These are phyloP conservation scores for Solanum hybrid DNA, from an alignment of 305 asterid species.

Conservation along the genomic window DNA sequence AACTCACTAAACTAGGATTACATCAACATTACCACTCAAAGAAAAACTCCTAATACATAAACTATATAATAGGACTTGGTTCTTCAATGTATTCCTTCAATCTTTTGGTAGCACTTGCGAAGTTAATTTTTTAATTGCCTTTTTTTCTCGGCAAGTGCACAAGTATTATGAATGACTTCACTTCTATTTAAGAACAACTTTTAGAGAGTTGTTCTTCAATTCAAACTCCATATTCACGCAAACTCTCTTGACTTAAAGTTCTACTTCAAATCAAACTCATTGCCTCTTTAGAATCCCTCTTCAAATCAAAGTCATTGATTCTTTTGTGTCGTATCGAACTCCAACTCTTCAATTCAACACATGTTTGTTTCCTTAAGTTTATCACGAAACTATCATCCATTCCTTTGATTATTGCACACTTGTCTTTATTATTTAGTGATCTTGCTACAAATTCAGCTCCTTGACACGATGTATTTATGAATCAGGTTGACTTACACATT, in stretches of 20 bases:
- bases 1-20: neutral
- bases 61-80: neutral
- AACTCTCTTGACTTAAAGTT: neutral
- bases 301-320: neutral
- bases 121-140: neutral
- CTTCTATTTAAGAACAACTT: neutral
- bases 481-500: neutral
- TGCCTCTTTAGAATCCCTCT: neutral
- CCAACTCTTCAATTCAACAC: neutral
- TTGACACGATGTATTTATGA: neutral
- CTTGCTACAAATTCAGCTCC: neutral
- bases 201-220: neutral
- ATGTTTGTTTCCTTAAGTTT: neutral
- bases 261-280: neutral
- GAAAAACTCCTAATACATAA: neutral
- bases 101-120: neutral
- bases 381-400: neutral
- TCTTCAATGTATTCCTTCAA: neutral
- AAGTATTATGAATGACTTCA: neutral
- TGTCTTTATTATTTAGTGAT: neutral
- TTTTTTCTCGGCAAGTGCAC: neutral
- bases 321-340: neutral
- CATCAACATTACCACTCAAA: neutral
- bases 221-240: neutral
- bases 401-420: neutral